Base-by-base conservation (phyloP, 2,329 filamentous ascomycete genomes). In the Pestalotiopsis sp. region DNA sequence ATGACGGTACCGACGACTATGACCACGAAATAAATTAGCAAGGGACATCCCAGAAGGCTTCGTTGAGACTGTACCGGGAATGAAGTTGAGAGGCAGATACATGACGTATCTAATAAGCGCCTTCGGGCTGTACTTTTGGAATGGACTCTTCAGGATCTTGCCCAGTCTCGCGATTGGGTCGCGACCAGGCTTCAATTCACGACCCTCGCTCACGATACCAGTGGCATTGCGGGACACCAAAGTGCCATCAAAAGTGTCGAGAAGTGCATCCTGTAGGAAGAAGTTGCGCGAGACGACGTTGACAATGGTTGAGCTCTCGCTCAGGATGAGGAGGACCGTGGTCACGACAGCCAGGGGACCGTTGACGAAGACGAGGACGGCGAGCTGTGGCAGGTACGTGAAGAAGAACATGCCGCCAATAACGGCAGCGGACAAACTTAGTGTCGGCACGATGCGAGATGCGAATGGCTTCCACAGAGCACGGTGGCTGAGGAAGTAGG, bases 51-150 rank as follows among this genome's bases (percentile, higher is more conserved):
- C 23, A 56, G 9, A 25, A n/a, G 13, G 17, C 45, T 25, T n/a
- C 12, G 13, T 11, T 11, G 52, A n/a, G 27, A n/a, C 20, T 45
- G 65, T 79, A 83, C 81, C 77, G 0, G 95, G 95, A 66, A 98
- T 94, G 78, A 97, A 94, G 83, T 98, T 98, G 70, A 98, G 86
- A 12, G 95, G 95, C 57, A 97, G 85, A 78, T 97, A 96, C 82
- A 98, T 88, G 71, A 97, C 78, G 75, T 95, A 95, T 70, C 93
- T 86, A 52, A 97, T 82, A 59, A 97, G 80, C 7, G 91, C 90
- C 74, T 84, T 88, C 36, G 85, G 84, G 36, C 85, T 86, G 73
- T 88, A 89, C 70, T 83, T 84, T 25, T 84, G 81, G 72, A 91
- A 89, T 0, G 88, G 88, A 61, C 74, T 86, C 78, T 88, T 89